phyloP scores from a whole-genome alignment of 2,329 filamentous ascomycete genomes.

The Cucurbitaria berberidis region DNA sequence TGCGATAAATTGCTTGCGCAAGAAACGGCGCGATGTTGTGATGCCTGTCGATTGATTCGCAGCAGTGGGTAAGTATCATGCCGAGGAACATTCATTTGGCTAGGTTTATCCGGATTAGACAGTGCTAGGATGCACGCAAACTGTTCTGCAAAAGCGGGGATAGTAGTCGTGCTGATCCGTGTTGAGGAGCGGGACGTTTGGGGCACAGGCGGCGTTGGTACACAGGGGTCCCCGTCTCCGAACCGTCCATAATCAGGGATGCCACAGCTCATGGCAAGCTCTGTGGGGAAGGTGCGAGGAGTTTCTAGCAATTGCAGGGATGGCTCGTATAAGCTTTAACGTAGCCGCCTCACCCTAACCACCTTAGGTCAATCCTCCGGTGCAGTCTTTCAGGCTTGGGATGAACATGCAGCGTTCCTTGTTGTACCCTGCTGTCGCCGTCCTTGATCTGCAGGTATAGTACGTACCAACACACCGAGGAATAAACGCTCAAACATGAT shows the following conservation, averaged over 20 bases:
- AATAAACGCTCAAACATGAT: background rate
- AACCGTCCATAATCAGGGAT: conserved; percentile 7
- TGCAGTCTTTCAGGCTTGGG: conserved; percentile 4
- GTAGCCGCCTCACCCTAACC: conserved; percentile 22
- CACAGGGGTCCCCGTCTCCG: background rate
- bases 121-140: background rate
- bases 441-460: background rate
- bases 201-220: background rate
- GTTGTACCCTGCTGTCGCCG: conserved; percentile 6
- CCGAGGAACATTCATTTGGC: background rate
- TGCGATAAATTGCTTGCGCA: background rate
- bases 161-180: background rate
- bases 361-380: conserved; percentile 18
- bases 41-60: background rate
- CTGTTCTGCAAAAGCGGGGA: background rate
- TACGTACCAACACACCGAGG: conserved; percentile 18
- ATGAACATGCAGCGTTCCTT: conserved; percentile 16
- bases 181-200: background rate
- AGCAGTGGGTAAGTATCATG: background rate
- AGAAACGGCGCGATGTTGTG: background rate
- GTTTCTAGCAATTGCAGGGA: conserved; percentile 19
- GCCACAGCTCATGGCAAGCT: conserved; percentile 16
- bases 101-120: background rate
- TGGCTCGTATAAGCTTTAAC: conserved; percentile 29
- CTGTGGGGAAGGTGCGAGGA: conserved; percentile 16